These are phyloP conservation scores for Solanum sparsipilum DNA, from an alignment of 257 asterid genomes.

Conservation along the genomic window DNA sequence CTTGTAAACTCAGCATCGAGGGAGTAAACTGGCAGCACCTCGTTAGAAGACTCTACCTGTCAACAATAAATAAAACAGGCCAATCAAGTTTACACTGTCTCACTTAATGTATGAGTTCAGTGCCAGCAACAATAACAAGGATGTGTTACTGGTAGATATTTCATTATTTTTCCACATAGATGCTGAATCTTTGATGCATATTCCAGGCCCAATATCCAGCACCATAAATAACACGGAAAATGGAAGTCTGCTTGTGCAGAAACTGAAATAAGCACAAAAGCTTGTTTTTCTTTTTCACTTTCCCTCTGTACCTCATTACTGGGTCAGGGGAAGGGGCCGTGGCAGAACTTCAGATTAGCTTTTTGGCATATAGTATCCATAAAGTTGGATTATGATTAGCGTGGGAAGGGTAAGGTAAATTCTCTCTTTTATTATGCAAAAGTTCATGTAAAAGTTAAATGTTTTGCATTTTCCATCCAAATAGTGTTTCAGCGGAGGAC, in stretches of 20 bases:
- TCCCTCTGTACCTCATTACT: not conserved
- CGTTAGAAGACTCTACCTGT: slow-evolving; percentile 76
- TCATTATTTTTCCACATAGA: not conserved
- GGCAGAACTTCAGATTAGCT: not conserved
- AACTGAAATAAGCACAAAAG: not conserved
- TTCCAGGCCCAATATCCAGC: not conserved
- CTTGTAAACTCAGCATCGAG: slow-evolving; percentile 75
- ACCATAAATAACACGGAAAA: not conserved
- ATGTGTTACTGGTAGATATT: not conserved
- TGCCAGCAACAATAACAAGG: not conserved
- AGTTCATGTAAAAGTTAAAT: not conserved
- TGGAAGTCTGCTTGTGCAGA: not conserved
- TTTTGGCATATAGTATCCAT: not conserved
- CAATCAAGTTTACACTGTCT: not conserved
- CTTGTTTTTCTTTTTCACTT: not conserved
- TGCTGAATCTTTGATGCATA: not conserved
- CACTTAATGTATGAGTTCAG: not conserved
- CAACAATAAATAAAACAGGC: not conserved
- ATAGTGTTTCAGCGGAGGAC: not conserved
- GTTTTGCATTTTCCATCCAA: not conserved
- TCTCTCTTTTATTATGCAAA: not conserved
- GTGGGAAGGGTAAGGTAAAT: not conserved
- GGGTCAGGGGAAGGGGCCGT: not conserved
- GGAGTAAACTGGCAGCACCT: slow-evolving; percentile 61
- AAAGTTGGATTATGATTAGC: not conserved